Conservation (phyloP, 73 alveolate species). For the Urostyla sp. region DNA sequence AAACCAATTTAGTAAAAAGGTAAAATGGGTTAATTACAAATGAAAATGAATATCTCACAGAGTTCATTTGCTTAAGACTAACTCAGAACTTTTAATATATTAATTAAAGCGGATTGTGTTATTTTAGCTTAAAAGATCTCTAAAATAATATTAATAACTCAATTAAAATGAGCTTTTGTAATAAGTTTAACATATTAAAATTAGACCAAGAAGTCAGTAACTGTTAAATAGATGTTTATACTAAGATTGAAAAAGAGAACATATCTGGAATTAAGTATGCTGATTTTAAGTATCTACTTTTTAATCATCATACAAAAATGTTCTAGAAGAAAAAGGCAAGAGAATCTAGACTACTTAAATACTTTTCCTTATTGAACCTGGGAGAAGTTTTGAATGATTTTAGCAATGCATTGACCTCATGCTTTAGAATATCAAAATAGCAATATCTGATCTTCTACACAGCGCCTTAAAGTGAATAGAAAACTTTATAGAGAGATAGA, state of each 20-base stretch:
- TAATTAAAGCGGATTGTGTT: neutral
- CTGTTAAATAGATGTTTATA: slow-evolving; percentile 9
- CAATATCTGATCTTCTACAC: slow-evolving; percentile 35
- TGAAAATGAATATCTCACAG: slow-evolving; percentile 22
- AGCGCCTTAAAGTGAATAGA: too few relatives aligned
- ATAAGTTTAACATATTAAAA: slow-evolving; percentile 20
- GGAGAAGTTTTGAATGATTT: slow-evolving; percentile 47
- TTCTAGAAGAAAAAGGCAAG: slow-evolving; percentile 19
- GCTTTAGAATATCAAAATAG: slow-evolving; percentile 35
- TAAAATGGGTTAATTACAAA: slow-evolving; percentile 10
- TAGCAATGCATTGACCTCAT: slow-evolving; percentile 11
- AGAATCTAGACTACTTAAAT: slow-evolving; percentile 41
- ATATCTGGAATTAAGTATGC: slow-evolving; percentile 36
- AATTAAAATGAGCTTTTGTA: slow-evolving; percentile 47
- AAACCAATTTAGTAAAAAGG: neutral
- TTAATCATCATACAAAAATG: slow-evolving; percentile 16
- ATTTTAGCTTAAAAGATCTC: neutral
- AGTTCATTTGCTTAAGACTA: slow-evolving; percentile 32
- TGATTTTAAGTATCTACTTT: slow-evolving; percentile 38
- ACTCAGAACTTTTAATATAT: slow-evolving; percentile 41
- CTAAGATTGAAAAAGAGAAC: slow-evolving; percentile 39
- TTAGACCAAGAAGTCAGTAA: neutral
- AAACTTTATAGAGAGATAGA: too few relatives aligned
- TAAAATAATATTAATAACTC: slow-evolving; percentile 18
- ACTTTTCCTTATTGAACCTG: slow-evolving; percentile 21